Percentiles rank a stretch among this genome's conserved stretches.
Evolutionary conservation across 139 green algal genomes (phyloP).

Genomic region (Eudorina sp.): DNA sequence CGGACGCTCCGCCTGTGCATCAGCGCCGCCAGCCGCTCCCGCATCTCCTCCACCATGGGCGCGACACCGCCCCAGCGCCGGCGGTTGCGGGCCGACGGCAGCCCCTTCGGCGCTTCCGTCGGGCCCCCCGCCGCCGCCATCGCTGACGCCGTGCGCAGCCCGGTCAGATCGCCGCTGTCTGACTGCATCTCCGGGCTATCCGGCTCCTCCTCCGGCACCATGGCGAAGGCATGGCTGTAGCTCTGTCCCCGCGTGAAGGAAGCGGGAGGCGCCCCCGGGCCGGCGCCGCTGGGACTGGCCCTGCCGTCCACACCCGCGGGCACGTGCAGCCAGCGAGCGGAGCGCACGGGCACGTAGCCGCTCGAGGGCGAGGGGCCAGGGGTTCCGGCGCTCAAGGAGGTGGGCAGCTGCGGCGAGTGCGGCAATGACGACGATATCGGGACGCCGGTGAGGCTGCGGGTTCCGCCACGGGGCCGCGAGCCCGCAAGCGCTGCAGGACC

Average conservation of each 20-base stretch:
- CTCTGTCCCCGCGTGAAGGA: background rate
- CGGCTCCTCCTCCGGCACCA: conserved; percentile 23
- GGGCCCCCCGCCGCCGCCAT: background rate
- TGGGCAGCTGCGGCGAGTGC: no score
- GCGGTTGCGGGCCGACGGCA: background rate
- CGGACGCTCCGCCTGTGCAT: background rate
- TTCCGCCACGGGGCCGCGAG: no score
- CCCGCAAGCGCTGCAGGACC: no score
- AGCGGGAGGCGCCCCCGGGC: background rate
- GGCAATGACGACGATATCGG: no score
- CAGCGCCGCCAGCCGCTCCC: conserved; percentile 6
- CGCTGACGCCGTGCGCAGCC: background rate
- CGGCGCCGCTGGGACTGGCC: background rate
- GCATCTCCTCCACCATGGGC: conserved; percentile 16
- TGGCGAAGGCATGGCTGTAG: background rate
- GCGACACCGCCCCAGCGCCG: background rate
- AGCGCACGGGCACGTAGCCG: no score
- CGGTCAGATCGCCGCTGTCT: background rate
- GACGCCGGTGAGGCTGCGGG: no score
- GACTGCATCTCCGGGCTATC: background rate
- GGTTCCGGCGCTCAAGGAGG: no score
- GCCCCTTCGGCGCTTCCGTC: background rate
- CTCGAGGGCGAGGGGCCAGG: no score
- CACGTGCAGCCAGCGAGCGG: background rate
- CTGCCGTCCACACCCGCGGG: background rate